phyloP scores from a whole-genome alignment of 345 rosid species.

The Diplotaxis tenuifolia region DNA sequence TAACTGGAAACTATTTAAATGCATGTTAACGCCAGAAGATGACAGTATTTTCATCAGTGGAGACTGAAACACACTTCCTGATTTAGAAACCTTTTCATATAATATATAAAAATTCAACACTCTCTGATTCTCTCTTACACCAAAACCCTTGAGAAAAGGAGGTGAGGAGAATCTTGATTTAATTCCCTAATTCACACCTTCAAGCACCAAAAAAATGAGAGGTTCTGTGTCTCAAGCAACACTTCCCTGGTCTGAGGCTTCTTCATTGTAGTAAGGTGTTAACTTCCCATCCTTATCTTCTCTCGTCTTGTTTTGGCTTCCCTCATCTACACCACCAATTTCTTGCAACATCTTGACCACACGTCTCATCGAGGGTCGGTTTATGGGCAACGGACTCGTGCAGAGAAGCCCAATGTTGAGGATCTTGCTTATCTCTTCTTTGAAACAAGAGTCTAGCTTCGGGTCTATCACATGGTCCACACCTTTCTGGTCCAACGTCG shows the following conservation, averaged over 20 bases:
- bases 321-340: constrained; percentile 48
- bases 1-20: constrained; percentile 21
- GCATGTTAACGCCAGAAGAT: constrained; percentile 21
- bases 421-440: constrained; percentile 79
- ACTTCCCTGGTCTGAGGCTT: constrained; percentile 77
- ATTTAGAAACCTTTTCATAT: neutral
- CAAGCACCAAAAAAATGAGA: constrained; percentile 28
- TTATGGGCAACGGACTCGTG: constrained; percentile 84
- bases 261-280: constrained; percentile 85
- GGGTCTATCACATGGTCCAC: constrained; percentile 76
- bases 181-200: constrained; percentile 32
- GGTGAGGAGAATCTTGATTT: constrained; percentile 25
- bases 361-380: constrained; percentile 95
- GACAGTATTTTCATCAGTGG: neutral
- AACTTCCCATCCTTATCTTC: constrained; percentile 66
- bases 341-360: constrained; percentile 91
- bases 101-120: neutral
- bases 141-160: constrained; percentile 10
- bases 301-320: constrained; percentile 26
- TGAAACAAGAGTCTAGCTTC: constrained; percentile 78
- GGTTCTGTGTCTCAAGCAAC: constrained; percentile 51
- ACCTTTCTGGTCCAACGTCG: constrained; percentile 75
- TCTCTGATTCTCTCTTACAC: constrained; percentile 20
- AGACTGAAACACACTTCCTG: constrained; percentile 3
- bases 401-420: constrained; percentile 86